Base-by-base conservation (phyloP, 805 yeast genomes). In the Pachysolen tannophilus region DNA sequence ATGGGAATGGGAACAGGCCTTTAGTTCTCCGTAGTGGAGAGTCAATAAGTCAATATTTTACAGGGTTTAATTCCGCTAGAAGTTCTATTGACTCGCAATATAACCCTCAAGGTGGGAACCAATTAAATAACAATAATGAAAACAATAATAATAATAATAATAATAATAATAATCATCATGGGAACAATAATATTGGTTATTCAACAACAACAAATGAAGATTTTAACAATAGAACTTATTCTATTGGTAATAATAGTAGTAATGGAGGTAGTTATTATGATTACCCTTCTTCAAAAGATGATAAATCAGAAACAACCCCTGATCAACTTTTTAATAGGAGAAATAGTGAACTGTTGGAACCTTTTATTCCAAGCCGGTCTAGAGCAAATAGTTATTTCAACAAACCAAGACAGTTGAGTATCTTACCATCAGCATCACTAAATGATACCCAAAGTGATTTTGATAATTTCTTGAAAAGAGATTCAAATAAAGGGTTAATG, bases 261-360 rank as follows among this genome's bases (percentile, higher is more conserved):
- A 25, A 11, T 37, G 11, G 20, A 29, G 14, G 24, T 26, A 39
- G 20, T 9, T 18, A 19, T 14, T 19, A 36, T 11, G 33, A 37
- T 26, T 14, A 11, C 26, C 25, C 35, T 16, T 30, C 31, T 26
- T 9, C 35, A 17, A 13, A 30, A 16, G 28, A 25, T 16, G 28
- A 24, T 10, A 15, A 24, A 20, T 20, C 30, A 20, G 23, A 26
- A 32, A 11, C 28, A 14, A 40, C 17, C 5, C 35, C 26, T 32
- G 58, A 48, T 35, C 60, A 38, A 43, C 45, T 48, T 41, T 46
- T 41, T 39, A 51, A 34, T 30, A 55, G 72, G 42, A 53, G 74
- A 32, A 69, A 66, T n/a, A 61, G 72, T 32, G 75, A 71, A 43
- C 73, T 67, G 34, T 41, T 68, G 33, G 76, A 70, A 35, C 68